phyloP scores from a whole-genome alignment of 345 rosid genomes.

The Salix koriyanagi region DNA sequence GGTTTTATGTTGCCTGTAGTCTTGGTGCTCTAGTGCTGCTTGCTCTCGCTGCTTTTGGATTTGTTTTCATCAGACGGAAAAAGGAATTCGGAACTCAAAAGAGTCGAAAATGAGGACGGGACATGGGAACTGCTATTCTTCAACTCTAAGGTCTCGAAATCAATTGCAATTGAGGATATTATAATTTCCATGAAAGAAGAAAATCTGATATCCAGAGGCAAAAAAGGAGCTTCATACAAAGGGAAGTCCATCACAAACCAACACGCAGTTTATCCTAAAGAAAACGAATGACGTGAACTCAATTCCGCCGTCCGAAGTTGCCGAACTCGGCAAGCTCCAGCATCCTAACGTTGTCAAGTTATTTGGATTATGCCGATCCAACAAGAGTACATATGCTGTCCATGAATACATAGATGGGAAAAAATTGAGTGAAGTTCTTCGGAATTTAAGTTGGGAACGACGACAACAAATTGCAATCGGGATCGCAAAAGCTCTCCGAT shows the following conservation, averaged over 20 bases:
- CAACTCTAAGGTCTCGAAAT: conserved; percentile 40
- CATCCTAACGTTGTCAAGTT: conserved; percentile 59
- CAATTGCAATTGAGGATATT: conserved; percentile 38
- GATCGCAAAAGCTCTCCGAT: conserved; percentile 54
- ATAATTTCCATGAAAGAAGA: conserved; percentile 40
- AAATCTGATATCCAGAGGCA: conserved; percentile 41
- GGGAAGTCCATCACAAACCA: conserved; percentile 31
- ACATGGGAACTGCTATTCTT: conserved; percentile 64
- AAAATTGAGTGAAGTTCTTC: conserved; percentile 40
- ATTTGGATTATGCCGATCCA: conserved; percentile 49
- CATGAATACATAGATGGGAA: conserved; percentile 55
- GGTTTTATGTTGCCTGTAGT: conserved; percentile 42
- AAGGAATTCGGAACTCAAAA: conserved; percentile 35
- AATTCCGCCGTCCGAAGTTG: conserved; percentile 27
- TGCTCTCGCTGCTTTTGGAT: conserved; percentile 25
- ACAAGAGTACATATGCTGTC: conserved; percentile 45
- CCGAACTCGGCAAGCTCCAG: conserved; percentile 36
- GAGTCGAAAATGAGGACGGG: conserved; percentile 63
- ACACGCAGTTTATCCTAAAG: conserved; percentile 38
- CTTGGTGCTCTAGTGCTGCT: conserved; percentile 36
- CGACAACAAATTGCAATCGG: conserved; percentile 56
- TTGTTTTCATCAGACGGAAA: conserved; percentile 32
- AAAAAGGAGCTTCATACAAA: conserved; percentile 24
- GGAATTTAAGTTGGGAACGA: conserved; percentile 55
- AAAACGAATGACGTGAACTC: conserved; percentile 34